Evolutionary conservation across 495 filamentous ascomycete species (phyloP), one percentile per base, ranked within the genome.

Genomic region (Hyaloscypha variabilis): DNA sequence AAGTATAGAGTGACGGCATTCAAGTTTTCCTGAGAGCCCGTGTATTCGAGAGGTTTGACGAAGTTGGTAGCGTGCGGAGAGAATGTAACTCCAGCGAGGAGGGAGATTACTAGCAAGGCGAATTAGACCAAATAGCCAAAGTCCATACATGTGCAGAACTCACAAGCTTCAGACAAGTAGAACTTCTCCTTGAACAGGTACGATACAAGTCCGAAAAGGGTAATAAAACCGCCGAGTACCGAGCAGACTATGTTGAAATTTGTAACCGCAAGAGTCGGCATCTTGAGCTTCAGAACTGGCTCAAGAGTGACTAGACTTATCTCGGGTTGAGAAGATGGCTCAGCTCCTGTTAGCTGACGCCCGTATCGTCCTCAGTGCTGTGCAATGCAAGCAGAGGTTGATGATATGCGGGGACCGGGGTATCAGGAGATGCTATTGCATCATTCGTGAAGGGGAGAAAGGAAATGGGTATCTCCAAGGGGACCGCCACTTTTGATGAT

Each of bases 151-250:
- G n/a, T 0, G 34, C 3, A 14, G 17, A 10, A 62, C 90, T 64
- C 79, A 94, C 92, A 82, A 63, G 93, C 91, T 83, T 97, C 94
- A 19, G 91, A 96, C 6, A 98, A 84, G 72, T 96, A 97, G 74
- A 93, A 94, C 68, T 85, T 88, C 77, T 97, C 93, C 72, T 97
- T 97, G 76, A 89, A 83, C 13, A 97, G 83, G 75, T 94, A 96
- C 3, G 91, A 95, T 0, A 97, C 92, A 42, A 97, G 79, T 10
- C 91, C 92, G 73, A 96, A 98, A 24, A 96, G 70, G 2, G 90
- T 92, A 51, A 98, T 88, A 77, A 94, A 98, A 21, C 91, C 93
- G 28, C 94, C 94, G 14, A 97, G 77, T 11, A 90, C 87, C 63
- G 91, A 88, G 71, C 91, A 88, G 17, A 73, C 71, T 23, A 96